A percentile compares a stretch with the other conserved stretches of the same genome.
These are phyloP conservation scores for Bretschneidera sinensis DNA, from an alignment of 345 rosid genomes.

Conservation along the genomic window DNA sequence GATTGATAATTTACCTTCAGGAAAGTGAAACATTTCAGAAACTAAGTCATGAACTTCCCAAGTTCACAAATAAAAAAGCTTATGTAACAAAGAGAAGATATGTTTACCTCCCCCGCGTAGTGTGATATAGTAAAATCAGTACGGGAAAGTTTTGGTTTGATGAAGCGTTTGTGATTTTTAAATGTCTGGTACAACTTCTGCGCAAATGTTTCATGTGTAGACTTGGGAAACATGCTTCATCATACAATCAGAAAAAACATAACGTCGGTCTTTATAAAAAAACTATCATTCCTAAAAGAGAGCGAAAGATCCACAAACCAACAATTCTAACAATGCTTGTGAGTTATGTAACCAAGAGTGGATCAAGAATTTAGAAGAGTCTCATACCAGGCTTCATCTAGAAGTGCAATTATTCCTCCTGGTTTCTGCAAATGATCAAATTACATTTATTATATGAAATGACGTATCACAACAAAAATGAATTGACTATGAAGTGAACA, in stretches of 20 bases:
- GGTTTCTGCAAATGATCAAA: constrained; percentile 59
- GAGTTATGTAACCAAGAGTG: neutral
- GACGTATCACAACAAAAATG: neutral
- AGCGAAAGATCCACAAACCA: constrained; percentile 25
- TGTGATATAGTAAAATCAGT: constrained; percentile 85
- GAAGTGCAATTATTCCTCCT: constrained; percentile 86
- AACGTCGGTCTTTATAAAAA: constrained; percentile 8
- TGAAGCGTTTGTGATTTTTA: constrained; percentile 63
- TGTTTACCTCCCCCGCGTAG: constrained; percentile 88
- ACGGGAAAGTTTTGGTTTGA: constrained; percentile 91
- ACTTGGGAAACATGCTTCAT: constrained; percentile 92
- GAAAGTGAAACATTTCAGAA: constrained; percentile 10
- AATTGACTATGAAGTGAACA: neutral
- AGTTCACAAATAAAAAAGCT: constrained; percentile 1
- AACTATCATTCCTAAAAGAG: constrained; percentile 24
- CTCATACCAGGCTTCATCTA: constrained; percentile 93
- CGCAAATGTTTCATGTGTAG: constrained; percentile 87
- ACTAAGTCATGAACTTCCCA: neutral
- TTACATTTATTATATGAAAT: neutral
- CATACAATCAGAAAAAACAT: constrained; percentile 16
- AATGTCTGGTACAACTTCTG: constrained; percentile 91
- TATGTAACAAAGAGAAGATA: constrained; percentile 8
- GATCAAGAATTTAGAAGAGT: constrained; percentile 1
- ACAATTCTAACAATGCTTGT: neutral
- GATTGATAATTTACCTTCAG: constrained; percentile 72